Percentiles rank a stretch among this genome's conserved stretches.
phyloP scores from a whole-genome alignment of 2,329 filamentous ascomycete species.

The Graphilbum sp. region DNA sequence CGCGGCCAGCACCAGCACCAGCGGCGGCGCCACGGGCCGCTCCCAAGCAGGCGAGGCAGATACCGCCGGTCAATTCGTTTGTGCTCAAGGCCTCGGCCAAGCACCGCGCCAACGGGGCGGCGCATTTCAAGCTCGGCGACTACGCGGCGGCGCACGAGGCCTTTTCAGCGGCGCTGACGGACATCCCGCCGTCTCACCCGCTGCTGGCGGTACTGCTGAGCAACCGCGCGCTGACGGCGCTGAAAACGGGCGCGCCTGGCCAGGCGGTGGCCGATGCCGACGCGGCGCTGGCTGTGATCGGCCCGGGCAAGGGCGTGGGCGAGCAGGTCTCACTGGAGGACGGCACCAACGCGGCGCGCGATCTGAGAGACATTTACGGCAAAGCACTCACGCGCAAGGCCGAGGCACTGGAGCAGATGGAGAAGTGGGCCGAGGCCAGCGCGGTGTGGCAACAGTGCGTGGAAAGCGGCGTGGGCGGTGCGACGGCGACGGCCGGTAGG shows the following conservation, averaged over 20 bases:
- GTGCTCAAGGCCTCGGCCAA: constrained; percentile 61
- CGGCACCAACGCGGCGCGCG: constrained; percentile 47
- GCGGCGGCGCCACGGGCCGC: constrained; percentile 20
- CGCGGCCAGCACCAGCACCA: constrained; percentile 4
- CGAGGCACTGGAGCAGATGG: constrained; percentile 87
- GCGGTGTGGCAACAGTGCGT: constrained; percentile 69
- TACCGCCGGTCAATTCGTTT: constrained; percentile 52
- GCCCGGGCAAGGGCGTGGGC: constrained; percentile 57
- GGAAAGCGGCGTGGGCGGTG: constrained; percentile 70
- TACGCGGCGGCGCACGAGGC: constrained; percentile 72
- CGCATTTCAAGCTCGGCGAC: constrained; percentile 87
- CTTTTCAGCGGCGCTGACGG: constrained; percentile 61
- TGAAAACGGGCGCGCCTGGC: constrained; percentile 88
- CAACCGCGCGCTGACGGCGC: constrained; percentile 75
- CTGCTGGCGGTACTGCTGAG: constrained; percentile 77
- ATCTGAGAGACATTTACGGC: constrained; percentile 85
- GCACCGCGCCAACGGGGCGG: constrained; percentile 64
- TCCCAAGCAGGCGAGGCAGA: constrained; percentile 31
- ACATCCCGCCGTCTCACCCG: constrained; percentile 64
- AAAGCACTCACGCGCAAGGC: constrained; percentile 92
- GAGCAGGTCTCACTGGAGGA: constrained; percentile 60
- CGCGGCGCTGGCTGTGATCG: constrained; percentile 63
- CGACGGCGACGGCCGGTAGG: constrained; percentile 67
- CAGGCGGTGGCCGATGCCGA: constrained; percentile 75
- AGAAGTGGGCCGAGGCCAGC: constrained; percentile 78